Evolutionary conservation across 164 flowering plant species (phyloP).

Genomic region (Akebia trifoliata): DNA sequence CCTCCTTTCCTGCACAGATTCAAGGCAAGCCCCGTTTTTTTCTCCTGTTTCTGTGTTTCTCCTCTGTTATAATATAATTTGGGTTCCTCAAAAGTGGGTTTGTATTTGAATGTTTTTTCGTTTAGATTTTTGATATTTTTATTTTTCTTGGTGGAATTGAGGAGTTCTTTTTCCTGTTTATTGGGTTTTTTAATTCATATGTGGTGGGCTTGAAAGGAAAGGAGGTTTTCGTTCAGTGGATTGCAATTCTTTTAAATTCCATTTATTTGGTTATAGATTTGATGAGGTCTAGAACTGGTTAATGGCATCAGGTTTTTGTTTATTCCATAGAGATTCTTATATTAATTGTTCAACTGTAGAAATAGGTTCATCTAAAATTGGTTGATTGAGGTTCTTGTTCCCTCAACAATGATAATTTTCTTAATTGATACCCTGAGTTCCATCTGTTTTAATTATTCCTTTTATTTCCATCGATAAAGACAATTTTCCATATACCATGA

Average conservation of each 20-base stretch:
- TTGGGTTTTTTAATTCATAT: too few species aligned
- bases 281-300: background rate
- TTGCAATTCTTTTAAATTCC: background rate
- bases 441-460: too few species aligned
- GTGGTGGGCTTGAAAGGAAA: too few species aligned
- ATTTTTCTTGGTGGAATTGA: too few species aligned
- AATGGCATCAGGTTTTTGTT: background rate
- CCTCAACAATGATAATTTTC: too few species aligned
- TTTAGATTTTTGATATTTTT: background rate
- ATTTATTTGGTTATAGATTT: background rate
- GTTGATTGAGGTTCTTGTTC: too few species aligned
- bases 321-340: background rate
- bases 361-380: too few species aligned
- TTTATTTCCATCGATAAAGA: too few species aligned
- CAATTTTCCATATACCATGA: too few species aligned
- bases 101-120: background rate
- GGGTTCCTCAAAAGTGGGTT: background rate
- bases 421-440: too few species aligned
- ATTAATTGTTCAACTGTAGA: too few species aligned
- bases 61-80: background rate
- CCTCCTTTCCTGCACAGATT: slow-evolving; percentile 7
- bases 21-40: slow-evolving; percentile 22
- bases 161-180: too few species aligned
- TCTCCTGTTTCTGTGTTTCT: background rate
- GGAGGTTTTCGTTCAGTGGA: background rate